Evolutionary conservation across 495 filamentous ascomycete species (phyloP).

Genomic region (Hypomontagnella submonticulosa): DNA sequence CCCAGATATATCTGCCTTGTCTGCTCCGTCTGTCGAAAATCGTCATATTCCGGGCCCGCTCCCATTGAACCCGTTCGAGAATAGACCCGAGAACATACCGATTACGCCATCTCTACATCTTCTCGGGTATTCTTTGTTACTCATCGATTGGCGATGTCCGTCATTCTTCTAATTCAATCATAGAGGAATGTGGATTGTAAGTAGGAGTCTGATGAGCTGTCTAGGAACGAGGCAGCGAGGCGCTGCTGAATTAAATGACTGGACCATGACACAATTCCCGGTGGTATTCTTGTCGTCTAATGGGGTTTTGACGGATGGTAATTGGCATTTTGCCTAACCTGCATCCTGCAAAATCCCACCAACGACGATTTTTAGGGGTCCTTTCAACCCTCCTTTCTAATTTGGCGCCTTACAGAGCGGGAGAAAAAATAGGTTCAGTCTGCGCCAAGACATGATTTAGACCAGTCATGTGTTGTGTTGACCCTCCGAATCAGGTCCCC

Average conservation of each 20-base stretch:
- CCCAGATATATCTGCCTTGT: conserved; percentile 32
- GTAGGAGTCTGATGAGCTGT: background rate
- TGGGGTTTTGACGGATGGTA: conserved; percentile 40
- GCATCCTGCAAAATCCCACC: conserved; percentile 32
- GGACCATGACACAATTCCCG: conserved; percentile 11
- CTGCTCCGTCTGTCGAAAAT: conserved; percentile 31
- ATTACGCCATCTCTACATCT: conserved; percentile 41
- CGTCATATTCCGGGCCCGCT: conserved; percentile 36
- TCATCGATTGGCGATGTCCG: conserved; percentile 3
- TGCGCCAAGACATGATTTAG: conserved; percentile 30
- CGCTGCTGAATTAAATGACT: conserved; percentile 10
- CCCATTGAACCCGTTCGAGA: conserved; percentile 33
- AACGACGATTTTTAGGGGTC: conserved; percentile 30
- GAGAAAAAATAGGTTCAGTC: conserved; percentile 40
- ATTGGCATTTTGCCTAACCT: conserved; percentile 39
- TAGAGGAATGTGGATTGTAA: background rate
- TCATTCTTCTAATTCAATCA: conserved; percentile 3
- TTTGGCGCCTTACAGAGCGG: conserved; percentile 41
- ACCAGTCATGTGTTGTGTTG: conserved; percentile 25
- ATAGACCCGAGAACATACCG: conserved; percentile 40
- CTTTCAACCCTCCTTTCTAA: conserved; percentile 30
- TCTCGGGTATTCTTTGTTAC: conserved; percentile 25
- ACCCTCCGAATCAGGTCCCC: conserved; percentile 32
- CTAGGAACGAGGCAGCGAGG: conserved; percentile 8
- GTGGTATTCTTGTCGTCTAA: conserved; percentile 33